Evolutionary conservation across 2,329 filamentous ascomycete genomes (phyloP), one percentile per base, ranked within the genome.

Genomic region (Xenosphaeropsis pyriputrescens): DNA sequence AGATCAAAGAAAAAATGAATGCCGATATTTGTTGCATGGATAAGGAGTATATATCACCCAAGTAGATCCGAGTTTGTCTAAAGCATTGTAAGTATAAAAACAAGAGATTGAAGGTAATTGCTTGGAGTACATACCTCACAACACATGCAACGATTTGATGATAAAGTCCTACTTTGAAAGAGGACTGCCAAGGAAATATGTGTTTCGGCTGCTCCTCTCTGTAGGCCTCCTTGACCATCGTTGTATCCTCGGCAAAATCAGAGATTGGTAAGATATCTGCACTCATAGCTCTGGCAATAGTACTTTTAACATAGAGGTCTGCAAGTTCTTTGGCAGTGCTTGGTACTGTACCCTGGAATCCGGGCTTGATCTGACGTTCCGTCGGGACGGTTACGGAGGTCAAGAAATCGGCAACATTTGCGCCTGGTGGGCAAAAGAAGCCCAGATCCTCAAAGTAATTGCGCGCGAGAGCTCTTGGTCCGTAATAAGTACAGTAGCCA

Each of bases 311-410:
- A 56, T 75, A 79, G 0, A 67, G 64, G 2, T 57, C 54, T 47
- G 78, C 72, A 2, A 89, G 68, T 29, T 84, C 81, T 36, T 72
- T 68, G 0, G 82, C 61, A 0, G 78, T 81, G 49, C 77, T 80
- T 0, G 83, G 84, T 1, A 78, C 72, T 3, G 68, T 71, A 7
- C 68, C 62, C 48, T 86, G 75, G 45, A 66, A 77, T 1, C 79
- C 80, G 0, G 64, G 31, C 26, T 19, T 31, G n/a, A 78, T 72
- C 19, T 66, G 61, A 17, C 77, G 65, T 47, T 79, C 76, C 2
- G 68, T 68, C 3, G 68, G 65, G 43, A 81, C 76, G 1, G 76
- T 80, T 6, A 81, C 63, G 0, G 74, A 73, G 2, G 78, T 82
- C 29, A 83, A 56, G 56, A 82, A 83, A 50, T 83, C 79, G 5